Evolutionary conservation across 352 stramenopile species (phyloP).

Genomic region (Phytophthora europaea): DNA sequence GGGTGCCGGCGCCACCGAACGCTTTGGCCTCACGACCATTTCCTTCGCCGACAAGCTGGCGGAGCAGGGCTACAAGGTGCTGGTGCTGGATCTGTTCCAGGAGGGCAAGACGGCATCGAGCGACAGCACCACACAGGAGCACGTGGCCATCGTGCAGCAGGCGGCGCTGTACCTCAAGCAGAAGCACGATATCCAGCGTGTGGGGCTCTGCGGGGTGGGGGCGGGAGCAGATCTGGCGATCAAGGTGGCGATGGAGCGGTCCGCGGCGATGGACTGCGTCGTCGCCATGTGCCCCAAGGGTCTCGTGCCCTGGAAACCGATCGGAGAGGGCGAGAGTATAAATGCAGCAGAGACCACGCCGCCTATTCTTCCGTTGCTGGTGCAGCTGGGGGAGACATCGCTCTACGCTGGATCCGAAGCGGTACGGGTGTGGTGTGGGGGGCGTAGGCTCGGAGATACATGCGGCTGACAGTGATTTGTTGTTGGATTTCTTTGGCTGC

Average conservation of each 20-base stretch:
- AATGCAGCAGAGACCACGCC: constrained; percentile 25
- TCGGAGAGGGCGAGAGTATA: constrained; percentile 13
- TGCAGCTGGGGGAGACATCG: constrained; percentile 78
- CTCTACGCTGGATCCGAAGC: constrained; percentile 67
- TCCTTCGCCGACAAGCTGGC: constrained; percentile 89
- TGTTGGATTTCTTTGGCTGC: constrained; percentile 7
- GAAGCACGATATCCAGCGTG: constrained; percentile 79
- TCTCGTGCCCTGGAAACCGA: constrained; percentile 42
- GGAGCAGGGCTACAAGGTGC: constrained; percentile 90
- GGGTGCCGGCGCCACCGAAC: constrained; percentile 24
- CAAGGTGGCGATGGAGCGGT: constrained; percentile 62
- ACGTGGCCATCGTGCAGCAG: constrained; percentile 50
- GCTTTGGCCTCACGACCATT: constrained; percentile 66
- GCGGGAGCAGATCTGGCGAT: constrained; percentile 77
- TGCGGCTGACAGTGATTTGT: background rate
- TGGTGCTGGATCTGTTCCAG: constrained; percentile 70
- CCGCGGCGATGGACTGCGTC: constrained; percentile 62
- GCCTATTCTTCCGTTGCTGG: constrained; percentile 57
- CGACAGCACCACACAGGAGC: constrained; percentile 28
- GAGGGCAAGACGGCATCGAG: constrained; percentile 22
- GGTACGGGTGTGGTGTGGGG: constrained; percentile 45
- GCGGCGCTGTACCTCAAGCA: constrained; percentile 71
- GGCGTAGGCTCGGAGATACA: background rate
- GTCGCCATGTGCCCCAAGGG: constrained; percentile 81
- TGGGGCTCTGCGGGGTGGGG: constrained; percentile 74